Evolutionary conservation across 2,329 filamentous ascomycete genomes (phyloP).

Genomic region (Geosmithia putterillii): DNA sequence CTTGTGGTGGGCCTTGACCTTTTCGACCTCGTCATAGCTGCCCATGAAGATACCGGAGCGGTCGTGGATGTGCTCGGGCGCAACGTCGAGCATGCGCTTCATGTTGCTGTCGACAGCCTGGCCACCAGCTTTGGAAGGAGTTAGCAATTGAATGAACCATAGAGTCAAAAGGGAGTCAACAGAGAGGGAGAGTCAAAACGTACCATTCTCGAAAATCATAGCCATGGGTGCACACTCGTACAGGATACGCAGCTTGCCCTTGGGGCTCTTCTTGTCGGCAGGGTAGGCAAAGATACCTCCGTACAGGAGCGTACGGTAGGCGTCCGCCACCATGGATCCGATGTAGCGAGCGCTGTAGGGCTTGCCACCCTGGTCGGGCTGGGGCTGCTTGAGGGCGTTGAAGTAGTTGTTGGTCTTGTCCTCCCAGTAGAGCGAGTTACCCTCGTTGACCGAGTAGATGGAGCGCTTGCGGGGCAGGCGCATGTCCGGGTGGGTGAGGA

Average conservation of each 20-base stretch:
- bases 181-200: slow-evolving; percentile 6
- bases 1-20: slow-evolving; percentile 73
- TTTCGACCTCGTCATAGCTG: slow-evolving; percentile 88
- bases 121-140: slow-evolving; percentile 57
- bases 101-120: slow-evolving; percentile 87
- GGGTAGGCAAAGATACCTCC: slow-evolving; percentile 97
- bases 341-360: slow-evolving; percentile 95
- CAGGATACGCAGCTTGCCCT: slow-evolving; percentile 92
- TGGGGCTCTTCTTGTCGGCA: slow-evolving; percentile 94
- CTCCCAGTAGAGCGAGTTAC: slow-evolving; percentile 94
- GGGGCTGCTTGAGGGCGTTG: slow-evolving; percentile 73
- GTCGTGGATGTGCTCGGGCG: slow-evolving; percentile 90
- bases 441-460: slow-evolving; percentile 98
- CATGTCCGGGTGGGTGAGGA: slow-evolving; percentile 95
- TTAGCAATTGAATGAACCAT: slow-evolving; percentile 11
- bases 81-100: slow-evolving; percentile 78
- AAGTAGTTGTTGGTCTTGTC: slow-evolving; percentile 81
- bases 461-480: slow-evolving; percentile 62
- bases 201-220: slow-evolving; percentile 95
- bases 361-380: slow-evolving; percentile 58
- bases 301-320: slow-evolving; percentile 89
- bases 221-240: slow-evolving; percentile 99
- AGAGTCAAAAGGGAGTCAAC: too few relatives aligned
- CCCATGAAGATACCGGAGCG: slow-evolving; percentile 92
- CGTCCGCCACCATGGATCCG: slow-evolving; percentile 95